Evolutionary conservation across 768 basidiomycete species (phyloP), one percentile per base, ranked within the genome.

Genomic region (Rubroboletus satanas): DNA sequence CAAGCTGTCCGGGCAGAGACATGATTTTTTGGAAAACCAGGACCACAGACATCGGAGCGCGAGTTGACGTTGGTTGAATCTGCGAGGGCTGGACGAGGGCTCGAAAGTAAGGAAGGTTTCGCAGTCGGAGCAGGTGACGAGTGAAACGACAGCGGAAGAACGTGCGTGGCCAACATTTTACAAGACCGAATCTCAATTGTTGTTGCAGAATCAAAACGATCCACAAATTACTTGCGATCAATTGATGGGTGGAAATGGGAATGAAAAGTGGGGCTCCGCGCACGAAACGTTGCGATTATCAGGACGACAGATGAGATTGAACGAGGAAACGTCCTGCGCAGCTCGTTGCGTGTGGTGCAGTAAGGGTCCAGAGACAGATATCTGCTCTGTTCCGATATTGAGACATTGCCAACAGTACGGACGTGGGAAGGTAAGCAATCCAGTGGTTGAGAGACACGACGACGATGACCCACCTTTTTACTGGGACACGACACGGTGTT

Each of bases 241-340:
- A 36, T 32, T 2, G 45, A 37, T 46, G 45, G 6, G 61, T 60
- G 59, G 46, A 51, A 33, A 52, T 54, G 54, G 18, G 49, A 49
- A 47, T 28, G 47, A 17, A 52, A 47, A 57, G 45, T 33, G 17
- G 47, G 10, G 39, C 44, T 57, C 36, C 35, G 51, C 28, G 41
- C 47, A 26, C 38, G 36, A 54, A 63, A 59, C 44, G 65, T 60
- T 58, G 68, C 47, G 63, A 59, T 68, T 57, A 65, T 61, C 59
- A 55, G 37, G 57, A 51, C 31, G 53, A 49, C 44, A 37, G 56
- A 60, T 62, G 59, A 49, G 49, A 61, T 55, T 44, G 57, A 63
- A 65, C 67, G 54, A 56, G 57, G 44, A 52, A 61, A 63, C 67
- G 68, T 52, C 68, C 68, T 55, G 68, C 68, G 66, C 62, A 60